Conservation (phyloP, 2,329 filamentous ascomycete genomes). For the Diaporthe sp. region DNA sequence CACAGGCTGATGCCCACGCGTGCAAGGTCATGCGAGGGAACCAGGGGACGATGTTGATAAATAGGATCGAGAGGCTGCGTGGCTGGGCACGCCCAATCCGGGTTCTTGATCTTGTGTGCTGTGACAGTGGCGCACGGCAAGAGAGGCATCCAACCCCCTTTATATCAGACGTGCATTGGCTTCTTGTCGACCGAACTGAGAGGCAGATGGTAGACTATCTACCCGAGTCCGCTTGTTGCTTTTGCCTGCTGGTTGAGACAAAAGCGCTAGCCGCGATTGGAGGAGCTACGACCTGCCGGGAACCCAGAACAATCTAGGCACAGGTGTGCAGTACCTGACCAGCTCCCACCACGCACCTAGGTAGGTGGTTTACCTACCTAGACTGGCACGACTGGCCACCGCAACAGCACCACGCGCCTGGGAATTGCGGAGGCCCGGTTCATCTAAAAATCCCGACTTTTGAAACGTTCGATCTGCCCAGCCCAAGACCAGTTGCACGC, state of each 20-base stretch:
- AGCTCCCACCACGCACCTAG: not conserved
- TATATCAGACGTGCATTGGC: not conserved
- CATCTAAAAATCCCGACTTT: slow-evolving; percentile 23
- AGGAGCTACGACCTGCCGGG: not conserved
- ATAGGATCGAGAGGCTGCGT: not conserved
- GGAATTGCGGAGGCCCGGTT: slow-evolving; percentile 15
- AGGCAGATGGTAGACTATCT: not conserved
- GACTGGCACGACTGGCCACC: not conserved
- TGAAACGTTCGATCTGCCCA: slow-evolving; percentile 23
- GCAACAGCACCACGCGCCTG: not conserved
- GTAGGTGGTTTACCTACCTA: too few relatives aligned
- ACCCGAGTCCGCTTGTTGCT: not conserved
- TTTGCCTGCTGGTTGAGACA: slow-evolving; percentile 3
- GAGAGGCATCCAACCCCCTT: not conserved
- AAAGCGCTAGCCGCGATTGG: slow-evolving; percentile 22
- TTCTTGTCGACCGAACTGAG: not conserved
- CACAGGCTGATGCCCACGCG: not conserved
- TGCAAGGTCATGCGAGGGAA: not conserved
- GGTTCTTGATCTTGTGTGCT: not conserved
- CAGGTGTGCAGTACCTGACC: not conserved
- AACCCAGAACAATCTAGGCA: not conserved
- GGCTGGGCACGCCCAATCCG: not conserved
- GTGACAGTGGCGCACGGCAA: not conserved
- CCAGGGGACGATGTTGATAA: not conserved
- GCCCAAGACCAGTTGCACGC: slow-evolving; percentile 2